Conservation (phyloP, 495 filamentous ascomycete species). For the Cercophora newfieldiana region DNA sequence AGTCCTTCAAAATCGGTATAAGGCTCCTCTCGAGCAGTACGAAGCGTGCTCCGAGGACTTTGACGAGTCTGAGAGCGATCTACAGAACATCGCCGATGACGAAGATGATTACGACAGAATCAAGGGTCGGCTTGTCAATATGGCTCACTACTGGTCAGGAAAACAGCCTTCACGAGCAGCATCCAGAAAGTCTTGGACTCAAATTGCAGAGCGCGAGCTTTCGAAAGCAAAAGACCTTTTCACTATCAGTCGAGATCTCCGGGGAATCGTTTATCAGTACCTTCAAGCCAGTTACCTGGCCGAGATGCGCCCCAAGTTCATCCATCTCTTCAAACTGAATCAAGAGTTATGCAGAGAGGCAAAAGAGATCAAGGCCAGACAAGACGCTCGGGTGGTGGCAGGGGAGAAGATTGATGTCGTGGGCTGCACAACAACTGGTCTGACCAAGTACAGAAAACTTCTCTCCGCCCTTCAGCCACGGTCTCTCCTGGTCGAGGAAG, state of each 20-base stretch:
- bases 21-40: conserved; percentile 25
- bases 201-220: conserved; percentile 18
- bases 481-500: conserved; percentile 58
- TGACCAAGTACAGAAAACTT: conserved; percentile 83
- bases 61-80: conserved; percentile 36
- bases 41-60: conserved; percentile 35
- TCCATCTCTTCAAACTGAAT: conserved; percentile 30
- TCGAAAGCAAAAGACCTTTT: conserved; percentile 31
- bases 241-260: conserved; percentile 29
- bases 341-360: conserved; percentile 33
- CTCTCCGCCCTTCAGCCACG: conserved; percentile 69
- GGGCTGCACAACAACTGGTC: conserved; percentile 64
- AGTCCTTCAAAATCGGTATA: conserved; percentile 19
- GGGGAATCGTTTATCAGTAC: conserved; percentile 44
- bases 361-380: conserved; percentile 35
- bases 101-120: conserved; percentile 41
- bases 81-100: conserved; percentile 41
- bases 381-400: conserved; percentile 34
- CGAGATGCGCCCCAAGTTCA: conserved; percentile 25
- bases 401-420: conserved; percentile 40
- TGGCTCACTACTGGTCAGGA: conserved; percentile 41
- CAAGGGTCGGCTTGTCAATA: conserved; percentile 33
- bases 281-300: conserved; percentile 39
- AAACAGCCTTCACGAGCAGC: conserved; percentile 22
- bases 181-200: conserved; percentile 9